Conservation (phyloP, 305 asterid genomes). For the Solanum hybrid region DNA sequence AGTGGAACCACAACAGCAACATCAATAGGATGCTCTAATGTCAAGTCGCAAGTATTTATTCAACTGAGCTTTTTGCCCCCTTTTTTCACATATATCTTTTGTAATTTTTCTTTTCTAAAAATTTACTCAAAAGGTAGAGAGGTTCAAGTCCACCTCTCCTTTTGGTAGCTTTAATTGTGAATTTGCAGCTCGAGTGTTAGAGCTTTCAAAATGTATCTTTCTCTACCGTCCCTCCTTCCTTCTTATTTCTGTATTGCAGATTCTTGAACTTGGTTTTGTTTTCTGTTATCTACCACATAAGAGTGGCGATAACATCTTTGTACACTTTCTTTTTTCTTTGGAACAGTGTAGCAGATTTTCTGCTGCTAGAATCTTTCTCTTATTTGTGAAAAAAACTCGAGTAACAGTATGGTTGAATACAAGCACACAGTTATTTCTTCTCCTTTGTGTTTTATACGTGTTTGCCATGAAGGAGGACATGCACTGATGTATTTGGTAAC, state of each 20-base stretch:
- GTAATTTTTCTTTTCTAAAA: background rate
- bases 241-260: background rate
- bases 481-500: background rate
- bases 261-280: background rate
- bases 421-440: background rate
- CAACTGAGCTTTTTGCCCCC: background rate
- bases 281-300: constrained; percentile 1
- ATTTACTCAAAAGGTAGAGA: background rate
- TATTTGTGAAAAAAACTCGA: background rate
- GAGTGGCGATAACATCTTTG: background rate
- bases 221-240: background rate
- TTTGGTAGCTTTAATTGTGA: constrained; percentile 1
- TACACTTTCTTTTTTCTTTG: background rate
- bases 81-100: background rate
- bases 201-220: background rate
- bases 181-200: constrained; percentile 3
- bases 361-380: background rate
- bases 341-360: constrained; percentile 1
- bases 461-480: background rate
- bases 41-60: constrained; percentile 5
- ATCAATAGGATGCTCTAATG: background rate
- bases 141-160: background rate
- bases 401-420: background rate
- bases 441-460: background rate
- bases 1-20: constrained; percentile 5